Conservation (phyloP, 352 stramenopile species). For the Globisporangium perplexum region DNA sequence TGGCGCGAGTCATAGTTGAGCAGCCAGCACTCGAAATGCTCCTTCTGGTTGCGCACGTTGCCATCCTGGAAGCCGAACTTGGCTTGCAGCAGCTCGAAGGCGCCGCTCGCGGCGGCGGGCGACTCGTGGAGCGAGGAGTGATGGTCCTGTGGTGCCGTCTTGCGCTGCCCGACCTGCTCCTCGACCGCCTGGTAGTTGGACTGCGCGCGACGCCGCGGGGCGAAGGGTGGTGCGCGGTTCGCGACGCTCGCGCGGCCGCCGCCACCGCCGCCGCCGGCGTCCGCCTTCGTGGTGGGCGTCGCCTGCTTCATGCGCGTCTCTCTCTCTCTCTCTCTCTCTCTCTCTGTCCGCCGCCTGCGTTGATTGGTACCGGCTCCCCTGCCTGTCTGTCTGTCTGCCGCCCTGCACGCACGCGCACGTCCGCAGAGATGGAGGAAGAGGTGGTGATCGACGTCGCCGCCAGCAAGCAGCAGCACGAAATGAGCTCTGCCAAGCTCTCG, state of each 20-base stretch:
- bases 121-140: not conserved
- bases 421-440: too few species aligned
- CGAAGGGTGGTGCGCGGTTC: conserved; percentile 12
- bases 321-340: not conserved
- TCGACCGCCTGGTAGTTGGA: conserved; percentile 84
- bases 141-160: conserved; percentile 33
- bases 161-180: conserved; percentile 14
- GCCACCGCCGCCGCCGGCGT: conserved; percentile 5
- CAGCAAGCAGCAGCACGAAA: too few species aligned
- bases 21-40: conserved; percentile 82
- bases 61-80: conserved; percentile 88
- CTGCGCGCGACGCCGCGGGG: conserved; percentile 37
- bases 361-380: too few species aligned
- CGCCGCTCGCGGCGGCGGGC: conserved; percentile 17
- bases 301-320: conserved; percentile 5
- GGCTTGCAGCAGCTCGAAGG: conserved; percentile 78
- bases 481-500: too few species aligned
- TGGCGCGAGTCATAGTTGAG: conserved; percentile 79
- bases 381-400: too few species aligned
- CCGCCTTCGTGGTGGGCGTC: conserved; percentile 7
- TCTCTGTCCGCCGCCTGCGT: too few species aligned
- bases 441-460: too few species aligned
- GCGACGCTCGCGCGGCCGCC: conserved; percentile 11
- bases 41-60: conserved; percentile 79
- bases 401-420: too few species aligned